phyloP scores from a whole-genome alignment of 1,284 basidiomycete genomes.

The Cerrena zonata region DNA sequence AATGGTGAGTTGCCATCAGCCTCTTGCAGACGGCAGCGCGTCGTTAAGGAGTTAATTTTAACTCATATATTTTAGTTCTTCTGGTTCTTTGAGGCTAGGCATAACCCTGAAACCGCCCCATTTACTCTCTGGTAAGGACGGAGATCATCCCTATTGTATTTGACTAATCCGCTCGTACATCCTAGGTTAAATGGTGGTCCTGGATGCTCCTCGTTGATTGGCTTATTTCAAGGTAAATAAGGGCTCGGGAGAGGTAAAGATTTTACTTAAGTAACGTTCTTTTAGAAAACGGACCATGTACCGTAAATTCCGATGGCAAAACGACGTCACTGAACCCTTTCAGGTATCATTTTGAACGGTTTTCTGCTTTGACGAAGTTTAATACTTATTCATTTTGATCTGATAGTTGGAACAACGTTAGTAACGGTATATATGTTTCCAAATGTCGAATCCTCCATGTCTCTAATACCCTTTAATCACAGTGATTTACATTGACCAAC shows the following conservation, averaged over 20 bases:
- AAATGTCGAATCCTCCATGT: neutral
- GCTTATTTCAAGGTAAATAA: slow-evolving; percentile 53
- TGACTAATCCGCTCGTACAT: slow-evolving; percentile 8
- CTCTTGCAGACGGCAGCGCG: neutral
- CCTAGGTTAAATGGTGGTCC: slow-evolving; percentile 53
- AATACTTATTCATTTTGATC: neutral
- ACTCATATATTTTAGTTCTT: slow-evolving; percentile 49
- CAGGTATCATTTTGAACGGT: slow-evolving; percentile 30
- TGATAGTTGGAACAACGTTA: slow-evolving; percentile 61
- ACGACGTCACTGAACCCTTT: slow-evolving; percentile 51
- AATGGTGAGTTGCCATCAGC: slow-evolving; percentile 51
- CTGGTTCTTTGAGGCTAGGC: slow-evolving; percentile 66
- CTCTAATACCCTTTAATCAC: neutral
- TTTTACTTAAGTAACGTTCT: slow-evolving; percentile 12
- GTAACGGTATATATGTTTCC: slow-evolving; percentile 45
- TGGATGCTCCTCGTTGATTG: slow-evolving; percentile 62
- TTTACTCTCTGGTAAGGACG: slow-evolving; percentile 55
- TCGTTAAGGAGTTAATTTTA: slow-evolving; percentile 11
- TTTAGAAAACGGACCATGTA: slow-evolving; percentile 56
- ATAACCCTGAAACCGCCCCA: slow-evolving; percentile 53
- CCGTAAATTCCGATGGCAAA: slow-evolving; percentile 46
- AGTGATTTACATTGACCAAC: slow-evolving; percentile 77
- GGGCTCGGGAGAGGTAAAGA: neutral
- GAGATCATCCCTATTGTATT: slow-evolving; percentile 4
- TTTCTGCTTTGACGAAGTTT: neutral